A percentile compares a stretch with the other conserved stretches of the same genome.
phyloP scores from a whole-genome alignment of 306 rosid genomes.

The Medicago truncatula region DNA sequence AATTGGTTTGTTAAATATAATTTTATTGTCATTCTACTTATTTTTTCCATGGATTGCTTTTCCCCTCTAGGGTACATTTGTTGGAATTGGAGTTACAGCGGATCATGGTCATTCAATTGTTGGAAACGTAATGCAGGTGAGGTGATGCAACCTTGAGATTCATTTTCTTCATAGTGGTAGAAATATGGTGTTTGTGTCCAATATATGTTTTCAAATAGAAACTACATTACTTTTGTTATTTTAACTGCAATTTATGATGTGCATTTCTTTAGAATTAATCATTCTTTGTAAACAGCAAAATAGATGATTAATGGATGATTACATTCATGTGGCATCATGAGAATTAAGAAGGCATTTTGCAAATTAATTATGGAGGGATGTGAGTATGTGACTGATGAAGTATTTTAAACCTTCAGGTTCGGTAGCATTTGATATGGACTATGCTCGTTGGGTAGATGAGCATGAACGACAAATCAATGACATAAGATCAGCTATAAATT shows the following conservation, averaged over 20 bases:
- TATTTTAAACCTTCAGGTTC: constrained; percentile 53
- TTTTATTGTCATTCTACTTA: not conserved
- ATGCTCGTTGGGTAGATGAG: constrained; percentile 77
- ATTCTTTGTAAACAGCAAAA: too few relatives aligned
- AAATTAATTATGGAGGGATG: not conserved
- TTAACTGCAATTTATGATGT: not conserved
- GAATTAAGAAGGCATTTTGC: not conserved
- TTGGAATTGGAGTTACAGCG: constrained; percentile 49
- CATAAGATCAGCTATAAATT: constrained; percentile 67
- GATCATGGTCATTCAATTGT: constrained; percentile 55
- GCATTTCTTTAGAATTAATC: not conserved
- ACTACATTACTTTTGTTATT: not conserved
- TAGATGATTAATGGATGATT: not conserved
- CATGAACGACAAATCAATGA: constrained; percentile 69
- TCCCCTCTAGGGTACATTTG: constrained; percentile 50
- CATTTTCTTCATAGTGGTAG: not conserved
- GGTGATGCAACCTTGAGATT: not conserved
- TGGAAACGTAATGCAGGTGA: constrained; percentile 55
- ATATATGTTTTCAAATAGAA: not conserved
- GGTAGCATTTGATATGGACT: constrained; percentile 72
- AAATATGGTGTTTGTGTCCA: not conserved
- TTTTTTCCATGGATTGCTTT: constrained; percentile 7
- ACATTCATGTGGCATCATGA: not conserved
- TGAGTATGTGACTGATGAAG: not conserved
- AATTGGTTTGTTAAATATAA: not conserved